Conservation (phyloP, 2,329 filamentous ascomycete genomes). For the Aplosporella prunicola region DNA sequence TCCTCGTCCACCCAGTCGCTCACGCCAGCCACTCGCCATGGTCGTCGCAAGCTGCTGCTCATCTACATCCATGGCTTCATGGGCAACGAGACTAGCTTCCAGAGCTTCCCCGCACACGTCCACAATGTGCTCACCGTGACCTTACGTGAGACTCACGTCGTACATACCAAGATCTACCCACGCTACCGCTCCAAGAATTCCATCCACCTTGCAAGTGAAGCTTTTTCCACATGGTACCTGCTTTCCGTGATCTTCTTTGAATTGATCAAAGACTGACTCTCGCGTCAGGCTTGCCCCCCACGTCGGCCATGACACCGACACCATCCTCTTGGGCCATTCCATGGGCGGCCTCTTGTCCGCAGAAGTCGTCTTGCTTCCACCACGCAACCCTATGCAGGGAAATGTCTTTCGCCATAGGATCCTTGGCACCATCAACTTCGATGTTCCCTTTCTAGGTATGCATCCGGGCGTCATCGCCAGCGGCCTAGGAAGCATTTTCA, state of each 20-base stretch:
- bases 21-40: slow-evolving; percentile 25
- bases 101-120: slow-evolving; percentile 78
- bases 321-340: slow-evolving; percentile 77
- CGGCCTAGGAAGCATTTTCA: slow-evolving; percentile 70
- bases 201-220: slow-evolving; percentile 65
- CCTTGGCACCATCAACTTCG: slow-evolving; percentile 70
- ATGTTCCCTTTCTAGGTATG: slow-evolving; percentile 79
- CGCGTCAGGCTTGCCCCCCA: slow-evolving; percentile 59
- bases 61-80: slow-evolving; percentile 88
- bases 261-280: slow-evolving; percentile 3
- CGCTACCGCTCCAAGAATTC: slow-evolving; percentile 67
- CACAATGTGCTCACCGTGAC: slow-evolving; percentile 62
- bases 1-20: slow-evolving; percentile 39
- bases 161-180: slow-evolving; percentile 81
- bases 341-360: slow-evolving; percentile 80
- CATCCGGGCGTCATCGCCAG: slow-evolving; percentile 81
- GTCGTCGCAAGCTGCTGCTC: slow-evolving; percentile 54
- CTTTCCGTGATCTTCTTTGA: slow-evolving; percentile 10
- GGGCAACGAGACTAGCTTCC: slow-evolving; percentile 79
- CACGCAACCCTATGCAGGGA: slow-evolving; percentile 19
- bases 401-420: slow-evolving; percentile 60
- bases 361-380: slow-evolving; percentile 59
- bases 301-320: slow-evolving; percentile 62
- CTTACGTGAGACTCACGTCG: slow-evolving; percentile 62
- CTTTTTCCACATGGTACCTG: slow-evolving; percentile 65